These are phyloP conservation scores for Clavispora phyllophila DNA, from an alignment of 805 yeast genomes.

Conservation along the genomic window DNA sequence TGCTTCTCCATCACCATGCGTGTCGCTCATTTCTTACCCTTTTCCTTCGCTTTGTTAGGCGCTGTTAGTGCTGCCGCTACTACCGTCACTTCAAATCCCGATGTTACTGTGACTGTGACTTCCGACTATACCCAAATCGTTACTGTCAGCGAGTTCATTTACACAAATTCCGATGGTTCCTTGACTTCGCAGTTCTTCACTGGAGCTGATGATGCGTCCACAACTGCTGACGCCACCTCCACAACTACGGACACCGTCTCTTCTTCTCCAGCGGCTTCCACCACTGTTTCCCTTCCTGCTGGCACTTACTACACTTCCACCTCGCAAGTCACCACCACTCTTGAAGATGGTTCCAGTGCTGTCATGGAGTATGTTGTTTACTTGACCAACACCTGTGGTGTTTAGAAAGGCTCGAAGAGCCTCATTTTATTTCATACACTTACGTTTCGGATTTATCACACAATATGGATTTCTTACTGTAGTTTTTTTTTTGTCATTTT, in stretches of 20 bases:
- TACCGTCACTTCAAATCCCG: background rate
- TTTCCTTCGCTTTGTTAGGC: background rate
- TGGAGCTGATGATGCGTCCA: constrained; percentile 11
- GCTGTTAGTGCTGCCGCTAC: background rate
- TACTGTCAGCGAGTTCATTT: constrained; percentile 30
- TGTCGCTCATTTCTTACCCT: background rate
- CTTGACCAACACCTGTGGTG: constrained; percentile 17
- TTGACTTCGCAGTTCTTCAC: constrained; percentile 22
- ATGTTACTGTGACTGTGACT: constrained; percentile 17
- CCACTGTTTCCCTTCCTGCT: constrained; percentile 11
- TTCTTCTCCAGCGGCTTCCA: constrained; percentile 1
- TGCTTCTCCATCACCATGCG: background rate
- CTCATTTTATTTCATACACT: background rate
- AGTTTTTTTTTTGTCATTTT: no score
- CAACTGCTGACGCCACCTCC: constrained; percentile 2
- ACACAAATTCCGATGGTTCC: constrained; percentile 23
- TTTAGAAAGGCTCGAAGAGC: background rate
- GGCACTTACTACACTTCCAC: constrained; percentile 19
- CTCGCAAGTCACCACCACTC: constrained; percentile 18
- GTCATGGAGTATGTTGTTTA: constrained; percentile 21
- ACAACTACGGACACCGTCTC: background rate
- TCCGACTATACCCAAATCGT: constrained; percentile 19
- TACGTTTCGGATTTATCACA: no score
- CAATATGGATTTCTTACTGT: no score
- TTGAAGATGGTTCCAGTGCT: constrained; percentile 17